These are phyloP conservation scores for Fusarium vanettenii DNA, from an alignment of 2,329 filamentous ascomycete species.

Conservation along the genomic window DNA sequence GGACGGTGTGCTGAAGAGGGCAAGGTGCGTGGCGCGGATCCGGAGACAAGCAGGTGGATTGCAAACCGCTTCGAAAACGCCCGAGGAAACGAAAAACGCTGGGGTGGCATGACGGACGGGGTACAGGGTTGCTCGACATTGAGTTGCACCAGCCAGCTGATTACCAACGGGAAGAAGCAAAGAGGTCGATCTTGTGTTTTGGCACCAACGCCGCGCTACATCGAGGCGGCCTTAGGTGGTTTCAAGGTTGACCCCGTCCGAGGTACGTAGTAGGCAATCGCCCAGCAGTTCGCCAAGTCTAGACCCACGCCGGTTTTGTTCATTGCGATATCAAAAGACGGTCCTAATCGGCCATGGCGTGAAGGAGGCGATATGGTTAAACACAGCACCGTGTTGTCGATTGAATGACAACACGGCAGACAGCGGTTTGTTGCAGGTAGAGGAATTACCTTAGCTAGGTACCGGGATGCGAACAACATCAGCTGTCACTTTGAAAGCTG, in stretches of 20 bases:
- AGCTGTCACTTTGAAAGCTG: constrained; percentile 21
- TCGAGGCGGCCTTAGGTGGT: constrained; percentile 11
- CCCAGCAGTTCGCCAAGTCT: constrained; percentile 21
- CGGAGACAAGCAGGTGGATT: constrained; percentile 18
- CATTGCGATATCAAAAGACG: constrained; percentile 21
- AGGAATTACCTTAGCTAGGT: neutral
- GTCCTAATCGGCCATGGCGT: neutral
- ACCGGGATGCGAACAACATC: constrained; percentile 16
- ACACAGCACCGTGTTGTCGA: neutral
- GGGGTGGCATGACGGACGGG: constrained; percentile 19
- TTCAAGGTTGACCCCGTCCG: constrained; percentile 31
- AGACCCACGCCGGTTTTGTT: constrained; percentile 16
- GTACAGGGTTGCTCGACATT: constrained; percentile 10
- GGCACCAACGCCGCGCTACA: constrained; percentile 8
- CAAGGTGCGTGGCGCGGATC: constrained; percentile 3
- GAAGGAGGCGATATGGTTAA: constrained; percentile 5
- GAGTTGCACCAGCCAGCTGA: constrained; percentile 12
- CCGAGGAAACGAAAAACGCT: constrained; percentile 18
- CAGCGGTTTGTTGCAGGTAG: constrained; percentile 6
- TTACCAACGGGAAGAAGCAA: constrained; percentile 24
- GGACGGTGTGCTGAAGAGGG: constrained; percentile 10
- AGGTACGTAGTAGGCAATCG: constrained; percentile 1
- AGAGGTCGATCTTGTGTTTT: constrained; percentile 25
- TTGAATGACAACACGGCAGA: constrained; percentile 3
- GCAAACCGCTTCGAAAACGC: constrained; percentile 18